These are phyloP conservation scores for Suhomyces yuchorum DNA, from an alignment of 1,139 yeast genomes.

Conservation along the genomic window DNA sequence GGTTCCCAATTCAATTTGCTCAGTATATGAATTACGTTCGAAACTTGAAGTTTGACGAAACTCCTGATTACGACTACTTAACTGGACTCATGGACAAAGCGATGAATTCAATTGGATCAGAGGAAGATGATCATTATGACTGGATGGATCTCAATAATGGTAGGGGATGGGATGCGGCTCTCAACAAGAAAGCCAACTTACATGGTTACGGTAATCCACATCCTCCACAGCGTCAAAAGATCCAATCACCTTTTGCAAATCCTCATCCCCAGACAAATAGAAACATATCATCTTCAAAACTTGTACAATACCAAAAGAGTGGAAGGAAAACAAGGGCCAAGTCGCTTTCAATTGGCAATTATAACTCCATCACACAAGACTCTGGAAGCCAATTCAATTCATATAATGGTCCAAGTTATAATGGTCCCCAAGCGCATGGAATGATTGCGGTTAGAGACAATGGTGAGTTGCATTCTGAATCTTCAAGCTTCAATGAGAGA, in stretches of 20 bases:
- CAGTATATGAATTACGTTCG: constrained; percentile 74
- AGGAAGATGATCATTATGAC: constrained; percentile 65
- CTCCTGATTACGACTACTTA: constrained; percentile 67
- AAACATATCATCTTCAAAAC: constrained; percentile 15
- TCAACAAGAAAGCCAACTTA: constrained; percentile 76
- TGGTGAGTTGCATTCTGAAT: constrained; percentile 43
- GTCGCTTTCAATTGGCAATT: constrained; percentile 26
- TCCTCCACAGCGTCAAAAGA: constrained; percentile 50
- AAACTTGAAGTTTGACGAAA: constrained; percentile 71
- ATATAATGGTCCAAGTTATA: constrained; percentile 9
- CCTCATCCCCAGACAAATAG: constrained; percentile 8
- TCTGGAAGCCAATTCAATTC: constrained; percentile 16
- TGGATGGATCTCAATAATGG: constrained; percentile 86
- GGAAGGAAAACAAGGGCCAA: constrained; percentile 17
- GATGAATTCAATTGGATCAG: constrained; percentile 32
- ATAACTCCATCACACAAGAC: constrained; percentile 34
- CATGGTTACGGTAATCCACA: constrained; percentile 81
- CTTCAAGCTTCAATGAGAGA: constrained; percentile 36
- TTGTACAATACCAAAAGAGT: constrained; percentile 12
- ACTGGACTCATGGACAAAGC: constrained; percentile 47
- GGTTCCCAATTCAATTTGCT: constrained; percentile 75
- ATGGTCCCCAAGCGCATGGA: constrained; percentile 22
- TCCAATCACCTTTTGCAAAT: constrained; percentile 18
- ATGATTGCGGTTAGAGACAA: constrained; percentile 40
- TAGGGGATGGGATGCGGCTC: constrained; percentile 78